Evolutionary conservation across 2,329 filamentous ascomycete species (phyloP), one percentile per base, ranked within the genome.

Genomic region (Arthrobotrys sphaeroides): DNA sequence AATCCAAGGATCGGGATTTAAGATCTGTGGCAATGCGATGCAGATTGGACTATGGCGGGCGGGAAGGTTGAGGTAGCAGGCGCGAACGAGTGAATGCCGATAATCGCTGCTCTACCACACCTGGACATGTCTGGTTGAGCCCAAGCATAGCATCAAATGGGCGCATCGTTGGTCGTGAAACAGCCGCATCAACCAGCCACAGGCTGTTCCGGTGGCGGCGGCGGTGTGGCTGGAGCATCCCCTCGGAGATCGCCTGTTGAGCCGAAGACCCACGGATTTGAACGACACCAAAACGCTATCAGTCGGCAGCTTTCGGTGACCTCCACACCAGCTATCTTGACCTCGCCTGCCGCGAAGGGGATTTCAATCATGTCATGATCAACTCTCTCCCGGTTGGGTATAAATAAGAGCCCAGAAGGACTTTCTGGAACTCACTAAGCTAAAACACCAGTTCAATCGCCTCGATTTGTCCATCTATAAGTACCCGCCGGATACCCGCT

Each of bases 211-310:
- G 22, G 20, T n/a, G 20, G 13, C 47, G 10, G n/a, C 16, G 24
- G 6, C 24, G 26, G 20, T 1, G 57, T 43, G 38, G 26, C 40
- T 20, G 16, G 26, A n/a, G 36, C 13, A 10, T 24, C n/a, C 36
- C 24, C 26, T 74, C 70, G 70, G 70, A 49, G 62, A 42, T 74
- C 70, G 70, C 70, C 70, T 74, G 61, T 64, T 43, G 38, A 10
- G 40, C 70, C 70, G 70, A 65, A 64, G 70, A 68, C 22, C 45
- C 62, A 66, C 62, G 62, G 49, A 66, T 47, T 53, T 62, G 57
- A 18, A 61, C 55, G 67, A 65, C 47, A 38, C 16, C 45, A 28
- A 18, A 31, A 51, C 16, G 33, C 24, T 55, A 40, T 53, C 49
- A 38, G 43, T 33, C 70, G 59, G 49, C 55, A 55, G 26, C 24